phyloP scores from a whole-genome alignment of 495 filamentous ascomycete genomes.

The Hypoxylon subgilvum region DNA sequence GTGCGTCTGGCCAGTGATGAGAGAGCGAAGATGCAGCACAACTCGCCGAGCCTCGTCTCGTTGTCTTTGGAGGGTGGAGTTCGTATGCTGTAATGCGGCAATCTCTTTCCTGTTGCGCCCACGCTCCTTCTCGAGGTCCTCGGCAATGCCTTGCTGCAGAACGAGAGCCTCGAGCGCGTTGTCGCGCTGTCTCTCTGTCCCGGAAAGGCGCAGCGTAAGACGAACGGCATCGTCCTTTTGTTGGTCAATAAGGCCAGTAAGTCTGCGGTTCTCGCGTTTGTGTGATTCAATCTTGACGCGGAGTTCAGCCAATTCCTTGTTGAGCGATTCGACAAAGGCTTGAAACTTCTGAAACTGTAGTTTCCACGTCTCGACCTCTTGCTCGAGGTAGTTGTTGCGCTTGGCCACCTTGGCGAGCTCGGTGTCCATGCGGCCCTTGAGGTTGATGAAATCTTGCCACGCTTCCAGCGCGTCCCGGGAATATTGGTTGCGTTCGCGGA shows the following conservation, averaged over 20 bases:
- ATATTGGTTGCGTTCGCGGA: conserved; percentile 97
- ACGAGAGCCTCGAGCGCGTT: conserved; percentile 96
- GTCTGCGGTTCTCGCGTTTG: conserved; percentile 96
- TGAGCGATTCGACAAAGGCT: conserved; percentile 96
- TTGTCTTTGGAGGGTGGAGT: conserved; percentile 78
- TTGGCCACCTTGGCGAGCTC: conserved; percentile 96
- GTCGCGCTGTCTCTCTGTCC: conserved; percentile 98
- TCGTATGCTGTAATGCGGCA: conserved; percentile 83
- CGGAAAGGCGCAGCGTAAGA: conserved; percentile 85
- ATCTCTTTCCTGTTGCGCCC: conserved; percentile 98
- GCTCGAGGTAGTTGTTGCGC: conserved; percentile 96
- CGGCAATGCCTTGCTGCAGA: conserved; percentile 96
- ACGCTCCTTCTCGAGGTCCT: conserved; percentile 96
- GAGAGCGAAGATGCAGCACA: conserved; percentile 90
- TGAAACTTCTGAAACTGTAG: conserved; percentile 99
- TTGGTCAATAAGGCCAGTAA: conserved; percentile 89
- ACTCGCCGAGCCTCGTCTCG: conserved; percentile 96
- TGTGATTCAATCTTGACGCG: conserved; percentile 98
- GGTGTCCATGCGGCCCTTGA: conserved; percentile 99
- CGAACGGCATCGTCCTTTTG: conserved; percentile 94
- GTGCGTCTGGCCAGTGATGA: conserved; percentile 94
- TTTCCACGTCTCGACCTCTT: conserved; percentile 99
- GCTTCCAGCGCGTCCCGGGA: conserved; percentile 96
- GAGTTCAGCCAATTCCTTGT: conserved; percentile 97
- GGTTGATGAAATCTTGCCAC: conserved; percentile 99